phyloP scores from a whole-genome alignment of 495 filamentous ascomycete genomes.

The Lindgomyces ingoldianus region DNA sequence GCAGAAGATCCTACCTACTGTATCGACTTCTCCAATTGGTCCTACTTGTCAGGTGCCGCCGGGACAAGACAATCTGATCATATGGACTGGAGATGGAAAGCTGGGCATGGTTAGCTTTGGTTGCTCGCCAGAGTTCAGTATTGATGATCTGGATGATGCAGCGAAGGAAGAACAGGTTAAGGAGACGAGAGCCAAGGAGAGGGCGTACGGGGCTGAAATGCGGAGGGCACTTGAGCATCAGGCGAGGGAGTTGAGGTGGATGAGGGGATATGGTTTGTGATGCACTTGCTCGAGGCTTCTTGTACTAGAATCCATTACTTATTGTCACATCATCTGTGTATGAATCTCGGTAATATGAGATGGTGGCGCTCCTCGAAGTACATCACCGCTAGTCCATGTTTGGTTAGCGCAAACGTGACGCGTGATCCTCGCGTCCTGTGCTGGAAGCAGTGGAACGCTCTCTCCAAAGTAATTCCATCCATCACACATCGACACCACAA shows the following conservation, averaged over 20 bases:
- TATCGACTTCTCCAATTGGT: neutral
- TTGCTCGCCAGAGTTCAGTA: conserved; percentile 7
- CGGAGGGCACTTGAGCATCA: conserved; percentile 73
- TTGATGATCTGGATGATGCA: conserved; percentile 43
- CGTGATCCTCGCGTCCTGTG: neutral
- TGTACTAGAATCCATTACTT: too few relatives aligned
- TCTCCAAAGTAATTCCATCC: too few relatives aligned
- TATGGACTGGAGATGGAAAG: conserved; percentile 48
- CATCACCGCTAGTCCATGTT: too few relatives aligned
- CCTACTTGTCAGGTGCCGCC: conserved; percentile 7
- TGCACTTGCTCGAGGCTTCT: too few relatives aligned
- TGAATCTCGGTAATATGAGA: too few relatives aligned
- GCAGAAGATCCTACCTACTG: conserved; percentile 47
- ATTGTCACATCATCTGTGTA: too few relatives aligned
- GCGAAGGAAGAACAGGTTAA: conserved; percentile 45
- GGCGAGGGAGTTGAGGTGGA: conserved; percentile 78
- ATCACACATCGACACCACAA: neutral
- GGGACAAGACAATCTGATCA: conserved; percentile 41
- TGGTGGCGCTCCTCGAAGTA: too few relatives aligned
- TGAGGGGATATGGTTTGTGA: conserved; percentile 55
- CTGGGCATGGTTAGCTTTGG: conserved; percentile 46
- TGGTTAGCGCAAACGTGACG: neutral
- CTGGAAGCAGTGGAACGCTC: too few relatives aligned
- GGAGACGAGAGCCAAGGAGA: conserved; percentile 51
- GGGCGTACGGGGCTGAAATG: conserved; percentile 68